Base-by-base conservation (phyloP, 2,329 filamentous ascomycete species). In the Fusarium globosum region DNA sequence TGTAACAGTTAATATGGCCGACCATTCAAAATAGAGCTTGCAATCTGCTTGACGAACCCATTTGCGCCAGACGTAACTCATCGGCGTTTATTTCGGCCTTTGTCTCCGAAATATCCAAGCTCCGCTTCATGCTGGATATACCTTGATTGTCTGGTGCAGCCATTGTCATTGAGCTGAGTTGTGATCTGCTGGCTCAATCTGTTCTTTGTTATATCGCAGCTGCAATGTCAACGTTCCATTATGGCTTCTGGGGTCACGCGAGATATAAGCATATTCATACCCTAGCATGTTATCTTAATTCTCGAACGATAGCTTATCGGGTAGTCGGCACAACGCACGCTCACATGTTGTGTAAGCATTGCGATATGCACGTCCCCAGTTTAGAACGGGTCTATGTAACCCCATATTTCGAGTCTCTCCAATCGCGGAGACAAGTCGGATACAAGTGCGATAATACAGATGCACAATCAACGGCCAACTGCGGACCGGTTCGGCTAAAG, bases 261-360 rank as follows among this genome's bases (percentile, higher is more conserved):
- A 59, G 42, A 51, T 51, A 59, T 59, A 59, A 59, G 42, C 56
- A 59, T 51, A 51, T 21, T 30, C 20, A 38, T 20, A 20, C 23
- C 30, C 42, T 39, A 21, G 33, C 51, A 11, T 6, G 20, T 23
- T 36, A 58, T 58, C 39, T 48, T 33, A 38, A 30, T 26, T 21
- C 11, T 58, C 20, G 41, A 28, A 48, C 30, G 42, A 59, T 59
- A 28, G 33, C 56, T 59, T 51, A 59, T 59, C 56, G 56, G 56
- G 20, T 23, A 51, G 56, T 51, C 56, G 42, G 56, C 56, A 59
- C 23, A 36, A 11, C 18, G n/a, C 8, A 11, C 18, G n/a, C 6
- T 59, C 42, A 8, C 20, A 38, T 30, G 33, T 18, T 30, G 33
- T 35, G 35, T n/a, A 53, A 53, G 23, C 23, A 28, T n/a, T 28